These are phyloP conservation scores for Pseudozyma thailandica DNA, from an alignment of 1,284 basidiomycete species.

Conservation along the genomic window DNA sequence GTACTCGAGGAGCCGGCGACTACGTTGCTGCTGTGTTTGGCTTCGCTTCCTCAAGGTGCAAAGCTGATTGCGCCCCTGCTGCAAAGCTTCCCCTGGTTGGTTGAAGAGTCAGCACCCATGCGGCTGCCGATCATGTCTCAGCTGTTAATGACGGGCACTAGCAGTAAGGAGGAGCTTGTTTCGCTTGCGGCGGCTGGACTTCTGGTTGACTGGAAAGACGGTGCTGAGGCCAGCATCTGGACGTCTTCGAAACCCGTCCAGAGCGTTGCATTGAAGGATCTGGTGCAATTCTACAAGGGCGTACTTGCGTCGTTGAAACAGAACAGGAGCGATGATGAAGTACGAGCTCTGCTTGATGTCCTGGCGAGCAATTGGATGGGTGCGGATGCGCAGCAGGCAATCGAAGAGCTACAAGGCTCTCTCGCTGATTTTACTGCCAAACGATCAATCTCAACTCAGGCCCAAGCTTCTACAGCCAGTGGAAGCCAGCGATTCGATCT, in stretches of 20 bases:
- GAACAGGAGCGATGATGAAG: neutral
- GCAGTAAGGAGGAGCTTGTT: neutral
- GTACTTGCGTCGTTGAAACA: neutral
- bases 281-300: slow-evolving; percentile 10
- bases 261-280: neutral
- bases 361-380: slow-evolving; percentile 5
- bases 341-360: neutral
- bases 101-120: slow-evolving; percentile 8
- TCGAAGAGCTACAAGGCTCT: slow-evolving; percentile 9
- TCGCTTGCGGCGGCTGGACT: slow-evolving; percentile 14
- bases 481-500: slow-evolving; percentile 19
- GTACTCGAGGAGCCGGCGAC: slow-evolving; percentile 13
- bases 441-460: neutral
- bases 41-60: slow-evolving; percentile 17
- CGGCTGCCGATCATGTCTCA: slow-evolving; percentile 14
- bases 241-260: neutral
- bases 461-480: too few relatives aligned
- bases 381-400: slow-evolving; percentile 9
- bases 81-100: slow-evolving; percentile 7
- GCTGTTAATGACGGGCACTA: slow-evolving; percentile 4
- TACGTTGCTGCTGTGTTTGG: slow-evolving; percentile 23
- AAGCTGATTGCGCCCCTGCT: slow-evolving; percentile 17
- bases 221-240: slow-evolving; percentile 21
- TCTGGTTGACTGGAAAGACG: slow-evolving; percentile 27
- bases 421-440: too few relatives aligned